Conservation (phyloP, 2,329 filamentous ascomycete genomes). For the Pestalotiopsis sp. region DNA sequence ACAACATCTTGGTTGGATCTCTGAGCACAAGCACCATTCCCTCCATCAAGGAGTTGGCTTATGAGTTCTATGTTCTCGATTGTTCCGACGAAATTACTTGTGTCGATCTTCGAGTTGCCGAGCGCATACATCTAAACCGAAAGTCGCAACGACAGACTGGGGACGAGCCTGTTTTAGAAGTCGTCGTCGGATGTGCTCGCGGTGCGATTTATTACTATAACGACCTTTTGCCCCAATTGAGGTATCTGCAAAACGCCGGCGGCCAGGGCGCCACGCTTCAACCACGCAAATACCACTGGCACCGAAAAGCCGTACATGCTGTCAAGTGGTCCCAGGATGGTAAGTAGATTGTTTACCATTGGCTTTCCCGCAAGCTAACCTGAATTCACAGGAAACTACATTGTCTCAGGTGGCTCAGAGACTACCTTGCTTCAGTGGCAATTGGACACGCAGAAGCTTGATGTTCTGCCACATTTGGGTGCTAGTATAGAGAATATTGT, state of each 20-base stretch:
- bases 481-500: conserved; percentile 83
- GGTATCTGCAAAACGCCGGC: conserved; percentile 40
- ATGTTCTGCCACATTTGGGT: conserved; percentile 88
- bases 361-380: conserved; percentile 17
- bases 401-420: conserved; percentile 91
- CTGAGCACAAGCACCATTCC: conserved; percentile 33
- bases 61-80: conserved; percentile 62
- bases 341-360: conserved; percentile 40
- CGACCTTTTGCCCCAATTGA: conserved; percentile 67
- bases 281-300: conserved; percentile 83
- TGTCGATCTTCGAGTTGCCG: conserved; percentile 60
- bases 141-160: conserved; percentile 30
- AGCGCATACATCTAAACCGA: conserved; percentile 34
- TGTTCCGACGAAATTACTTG: conserved; percentile 67
- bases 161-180: conserved; percentile 57
- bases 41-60: conserved; percentile 47
- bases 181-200: conserved; percentile 75
- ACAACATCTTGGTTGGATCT: conserved; percentile 64
- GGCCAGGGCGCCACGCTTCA: conserved; percentile 51
- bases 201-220: conserved; percentile 84
- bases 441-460: conserved; percentile 79
- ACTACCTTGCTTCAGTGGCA: conserved; percentile 93
- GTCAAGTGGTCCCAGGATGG: conserved; percentile 94
- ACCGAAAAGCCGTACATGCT: conserved; percentile 78
- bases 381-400: conserved; percentile 71